phyloP scores from a whole-genome alignment of 2,329 filamentous ascomycete genomes.

The Fusarium armeniacum region DNA sequence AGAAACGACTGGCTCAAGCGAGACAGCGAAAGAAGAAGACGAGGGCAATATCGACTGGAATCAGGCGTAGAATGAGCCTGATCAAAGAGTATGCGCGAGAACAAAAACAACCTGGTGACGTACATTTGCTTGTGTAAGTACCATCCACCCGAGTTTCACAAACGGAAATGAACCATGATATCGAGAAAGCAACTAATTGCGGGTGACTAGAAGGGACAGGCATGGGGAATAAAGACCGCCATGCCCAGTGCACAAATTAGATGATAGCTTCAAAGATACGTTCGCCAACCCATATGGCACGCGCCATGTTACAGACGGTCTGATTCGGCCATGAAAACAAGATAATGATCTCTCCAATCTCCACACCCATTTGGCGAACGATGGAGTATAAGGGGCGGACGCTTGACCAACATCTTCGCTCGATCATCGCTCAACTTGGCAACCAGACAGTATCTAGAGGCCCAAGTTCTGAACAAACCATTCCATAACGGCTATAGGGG shows the following conservation, averaged over 20 bases:
- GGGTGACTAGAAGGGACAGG: constrained; percentile 6
- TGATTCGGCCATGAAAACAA: constrained; percentile 20
- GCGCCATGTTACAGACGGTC: constrained; percentile 1
- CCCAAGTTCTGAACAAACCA: neutral
- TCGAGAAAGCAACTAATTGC: neutral
- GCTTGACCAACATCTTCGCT: neutral
- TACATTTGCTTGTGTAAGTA: constrained; percentile 12
- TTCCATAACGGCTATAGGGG: neutral
- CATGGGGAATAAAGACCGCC: constrained; percentile 2
- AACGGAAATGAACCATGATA: constrained; percentile 3
- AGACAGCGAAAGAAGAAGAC: constrained; percentile 1
- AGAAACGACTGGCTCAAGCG: constrained; percentile 8
- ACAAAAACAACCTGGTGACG: constrained; percentile 10
- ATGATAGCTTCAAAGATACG: constrained; percentile 8
- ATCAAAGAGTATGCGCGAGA: constrained; percentile 2
- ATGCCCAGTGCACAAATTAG: constrained; percentile 13
- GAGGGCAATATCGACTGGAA: neutral
- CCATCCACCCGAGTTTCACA: constrained; percentile 1
- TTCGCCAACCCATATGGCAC: constrained; percentile 20
- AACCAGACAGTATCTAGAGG: neutral
- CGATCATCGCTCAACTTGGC: constrained; percentile 1
- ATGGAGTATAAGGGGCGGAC: constrained; percentile 1
- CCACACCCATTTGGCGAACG: constrained; percentile 16
- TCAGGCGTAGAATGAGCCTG: neutral
- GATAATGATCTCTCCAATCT: constrained; percentile 3